Conservation (phyloP, 2,329 filamentous ascomycete genomes). For the Nannizzia gypsea region DNA sequence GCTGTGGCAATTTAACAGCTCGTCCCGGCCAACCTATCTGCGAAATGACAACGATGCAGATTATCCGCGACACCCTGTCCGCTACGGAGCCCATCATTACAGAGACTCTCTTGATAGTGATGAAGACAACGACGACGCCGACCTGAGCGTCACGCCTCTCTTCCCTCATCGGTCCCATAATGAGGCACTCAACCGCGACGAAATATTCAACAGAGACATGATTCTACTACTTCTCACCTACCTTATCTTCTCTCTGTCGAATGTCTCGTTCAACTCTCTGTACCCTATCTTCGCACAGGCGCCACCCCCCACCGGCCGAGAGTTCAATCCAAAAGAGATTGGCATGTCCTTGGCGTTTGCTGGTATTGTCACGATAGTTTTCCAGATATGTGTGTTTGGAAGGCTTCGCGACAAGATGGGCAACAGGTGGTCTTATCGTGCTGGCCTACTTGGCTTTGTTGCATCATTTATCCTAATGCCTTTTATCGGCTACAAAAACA, state of each 20-base stretch:
- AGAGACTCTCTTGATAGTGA: slow-evolving; percentile 22
- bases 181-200: slow-evolving; percentile 42
- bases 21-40: slow-evolving; percentile 48
- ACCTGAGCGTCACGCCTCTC: slow-evolving; percentile 30
- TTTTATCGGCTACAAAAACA: slow-evolving; percentile 67
- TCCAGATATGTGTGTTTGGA: slow-evolving; percentile 78
- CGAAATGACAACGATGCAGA: slow-evolving; percentile 25
- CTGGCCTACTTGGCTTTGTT: slow-evolving; percentile 66
- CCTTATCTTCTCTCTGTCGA: slow-evolving; percentile 83
- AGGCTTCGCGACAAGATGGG: slow-evolving; percentile 66
- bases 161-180: slow-evolving; percentile 30
- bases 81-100: slow-evolving; percentile 16
- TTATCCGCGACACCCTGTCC: slow-evolving; percentile 8
- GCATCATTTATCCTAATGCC: slow-evolving; percentile 79
- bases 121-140: slow-evolving; percentile 35
- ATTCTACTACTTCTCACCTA: slow-evolving; percentile 73
- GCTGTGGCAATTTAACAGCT: slow-evolving; percentile 57
- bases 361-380: slow-evolving; percentile 72
- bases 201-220: slow-evolving; percentile 68
- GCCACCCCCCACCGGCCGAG: slow-evolving; percentile 61
- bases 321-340: slow-evolving; percentile 64
- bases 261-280: slow-evolving; percentile 88
- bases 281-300: slow-evolving; percentile 87
- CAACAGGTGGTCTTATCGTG: slow-evolving; percentile 73
- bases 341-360: slow-evolving; percentile 76